Evolutionary conservation across 1,139 yeast species (phyloP), one percentile per base, ranked within the genome.

Genomic region (Eremothecium sinecaudum): DNA sequence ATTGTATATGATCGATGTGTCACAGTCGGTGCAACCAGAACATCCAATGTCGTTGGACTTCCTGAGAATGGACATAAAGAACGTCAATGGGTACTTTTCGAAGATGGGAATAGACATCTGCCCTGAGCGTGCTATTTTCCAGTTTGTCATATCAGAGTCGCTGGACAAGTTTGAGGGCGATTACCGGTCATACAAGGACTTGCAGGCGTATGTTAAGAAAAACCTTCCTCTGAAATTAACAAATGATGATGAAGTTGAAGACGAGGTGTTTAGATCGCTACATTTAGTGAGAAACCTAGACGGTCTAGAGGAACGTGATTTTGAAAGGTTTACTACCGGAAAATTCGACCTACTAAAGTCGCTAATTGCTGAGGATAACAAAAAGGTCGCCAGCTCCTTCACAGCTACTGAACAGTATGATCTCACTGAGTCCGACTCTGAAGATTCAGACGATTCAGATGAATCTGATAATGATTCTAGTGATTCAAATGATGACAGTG

Each of bases 11-110:
- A 83, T 92, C 47, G 99, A 92, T 63, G 99, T 92, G 14, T 87
- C 97, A 1, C 99, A 92, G 56, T 79, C 93, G 23, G 98, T 92
- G 18, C 97, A 92, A 56, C 97, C 94, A 15, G 96, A 87, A 48
- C 99, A 92, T 58, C 98, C 97, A 5, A 86, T 84, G 82, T 82
- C 95, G 28, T 66, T 90, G 41, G 97, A 90, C 55, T 92, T 92
- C 53, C 62, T 92, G 40, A 67, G 99, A 53, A 90, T 90, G 98
- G 99, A 92, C 59, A 87, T 92, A 51, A 90, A 87, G 58, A 92
- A 92, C 51, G 86, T 90, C 13, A 90, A 86, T 52, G 92, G 82
- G 49, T 92, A 79, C 57, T 92, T 92, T 51, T 64, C 67, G 38
- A 68, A 77, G 40, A 76, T 79, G 55, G 78, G 78, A 21, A 82